Evolutionary conservation across 2,329 filamentous ascomycete genomes (phyloP), one percentile per base, ranked within the genome.

Genomic region (Setomelanomma holmii): DNA sequence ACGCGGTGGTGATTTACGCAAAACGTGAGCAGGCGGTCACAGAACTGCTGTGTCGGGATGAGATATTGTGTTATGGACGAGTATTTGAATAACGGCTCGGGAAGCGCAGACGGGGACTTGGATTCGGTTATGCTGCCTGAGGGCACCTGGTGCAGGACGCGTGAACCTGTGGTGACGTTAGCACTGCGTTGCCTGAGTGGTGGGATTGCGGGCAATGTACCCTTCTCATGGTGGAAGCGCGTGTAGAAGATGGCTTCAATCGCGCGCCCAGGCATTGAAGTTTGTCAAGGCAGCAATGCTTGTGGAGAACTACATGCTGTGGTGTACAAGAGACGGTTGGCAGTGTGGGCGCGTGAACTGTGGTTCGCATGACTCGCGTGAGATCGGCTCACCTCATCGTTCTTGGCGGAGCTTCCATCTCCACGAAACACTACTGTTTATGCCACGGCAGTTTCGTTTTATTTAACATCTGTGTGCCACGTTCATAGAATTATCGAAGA

Each of bases 21-120:
- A 49, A 96, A 88, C 22, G 89, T 89, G 56, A 98, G 84, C 55
- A 93, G 88, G 59, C 92, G 90, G 73, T 96, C 96, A 82, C 93
- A 96, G 71, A 99, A 95, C 67, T 93, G 90, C 75, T 96, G 91
- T 47, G 91, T 89, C 16, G 95, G 95, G 67, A 99, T 96, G 69
- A 99, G 89, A 79, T 96, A 97, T 72, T 93, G 89, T 14, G 91
- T 90, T 62, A 98, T 84, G 45, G 91, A 87, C 60, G 90, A 86
- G 76, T 96, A 98, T 75, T 92, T 87, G 69, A 97, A 85, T 57
- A 96, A 85, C 3, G 88, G 87, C 10, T 80, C 79, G 68, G 79
- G 84, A 61, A 69, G 74, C 27, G 80, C 71, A 53, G 79, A 68
- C 55, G 80, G 54, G 61, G 73, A 59, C 16, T 24, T 38, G 5